These are phyloP conservation scores for Eimeria acervulina DNA, from an alignment of 169 alveolate species.

Conservation along the genomic window DNA sequence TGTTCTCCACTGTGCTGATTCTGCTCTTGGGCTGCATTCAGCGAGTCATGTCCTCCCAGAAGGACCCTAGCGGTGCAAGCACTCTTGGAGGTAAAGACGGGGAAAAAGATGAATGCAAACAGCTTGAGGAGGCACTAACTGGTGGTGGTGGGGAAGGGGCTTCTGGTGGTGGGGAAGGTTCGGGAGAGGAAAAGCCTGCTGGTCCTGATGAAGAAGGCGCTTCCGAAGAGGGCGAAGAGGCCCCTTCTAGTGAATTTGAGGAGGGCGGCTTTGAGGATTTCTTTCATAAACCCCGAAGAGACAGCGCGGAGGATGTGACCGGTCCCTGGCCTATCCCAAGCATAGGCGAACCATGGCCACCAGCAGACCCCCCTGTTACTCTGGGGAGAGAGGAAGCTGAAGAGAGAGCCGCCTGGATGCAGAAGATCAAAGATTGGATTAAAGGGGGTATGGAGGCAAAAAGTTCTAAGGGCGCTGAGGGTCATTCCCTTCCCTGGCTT, in stretches of 20 bases:
- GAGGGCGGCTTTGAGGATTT: too few relatives aligned
- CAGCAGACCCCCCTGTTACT: neutral
- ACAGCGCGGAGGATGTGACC: too few relatives aligned
- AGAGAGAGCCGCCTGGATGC: neutral
- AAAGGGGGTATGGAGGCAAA: neutral
- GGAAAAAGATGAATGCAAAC: neutral
- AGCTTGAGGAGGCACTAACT: neutral
- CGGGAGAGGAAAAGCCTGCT: too few relatives aligned
- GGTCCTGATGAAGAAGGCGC: too few relatives aligned
- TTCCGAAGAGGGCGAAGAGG: too few relatives aligned
- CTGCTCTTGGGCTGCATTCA: neutral
- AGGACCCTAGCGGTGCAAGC: neutral
- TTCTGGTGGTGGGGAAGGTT: too few relatives aligned
- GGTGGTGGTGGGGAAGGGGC: neutral
- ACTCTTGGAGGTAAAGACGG: neutral
- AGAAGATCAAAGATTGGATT: neutral
- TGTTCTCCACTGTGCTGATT: neutral
- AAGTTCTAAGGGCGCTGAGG: neutral
- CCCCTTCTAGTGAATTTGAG: too few relatives aligned
- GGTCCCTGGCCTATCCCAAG: neutral
- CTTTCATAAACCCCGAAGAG: too few relatives aligned
- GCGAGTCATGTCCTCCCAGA: neutral
- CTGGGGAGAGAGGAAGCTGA: neutral
- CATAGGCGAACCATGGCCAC: neutral
- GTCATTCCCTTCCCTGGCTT: neutral